Evolutionary conservation across 305 asterid species (phyloP), one percentile per base, ranked within the genome.

Genomic region (Coffea humblotiana): DNA sequence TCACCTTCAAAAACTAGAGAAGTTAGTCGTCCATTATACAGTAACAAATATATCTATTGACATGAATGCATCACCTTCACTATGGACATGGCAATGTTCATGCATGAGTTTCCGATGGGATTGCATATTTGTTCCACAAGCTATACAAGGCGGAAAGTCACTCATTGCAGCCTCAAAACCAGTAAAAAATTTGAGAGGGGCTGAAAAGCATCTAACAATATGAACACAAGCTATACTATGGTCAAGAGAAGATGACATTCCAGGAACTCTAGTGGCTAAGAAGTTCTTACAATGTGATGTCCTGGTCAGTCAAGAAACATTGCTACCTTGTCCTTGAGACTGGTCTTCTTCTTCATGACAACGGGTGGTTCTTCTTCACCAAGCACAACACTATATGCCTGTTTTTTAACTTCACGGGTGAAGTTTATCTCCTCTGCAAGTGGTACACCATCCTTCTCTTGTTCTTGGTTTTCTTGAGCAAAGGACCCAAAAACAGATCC

Each of bases 261-360:
- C 18, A 37, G 75, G 35, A 45, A 21, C 27, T 25, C 13, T 56
- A 56, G 9, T 19, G 23, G 63, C n/a, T 56, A 19, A 8, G 18
- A 52, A 52, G 18, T 2, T 56, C n/a, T 56, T 16, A 56, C 49
- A 25, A 19, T 29, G 71, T 6, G 65, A 29, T 43, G 6, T 29
- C 51, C n/a, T 43, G 54, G 64, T 83, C 77, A 88, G 60, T 86
- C 82, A 58, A 88, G 79, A 75, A 86, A 81, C 85, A 88, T 79
- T 58, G 88, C 87, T 21, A 87, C 92, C 85, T 80, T 82, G 56
- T 87, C 92, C 80, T 81, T 88, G 60, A 88, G 86, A 74, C 92
- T 88, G 83, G 83, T 79, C 72, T 87, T 88, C 85, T 88, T 87
- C 84, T 88, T 88, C 25, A 81, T 73, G 35, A 82, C 47, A 14